These are phyloP conservation scores for Mariannaea elegans DNA, from an alignment of 2,329 filamentous ascomycete species.

Conservation along the genomic window DNA sequence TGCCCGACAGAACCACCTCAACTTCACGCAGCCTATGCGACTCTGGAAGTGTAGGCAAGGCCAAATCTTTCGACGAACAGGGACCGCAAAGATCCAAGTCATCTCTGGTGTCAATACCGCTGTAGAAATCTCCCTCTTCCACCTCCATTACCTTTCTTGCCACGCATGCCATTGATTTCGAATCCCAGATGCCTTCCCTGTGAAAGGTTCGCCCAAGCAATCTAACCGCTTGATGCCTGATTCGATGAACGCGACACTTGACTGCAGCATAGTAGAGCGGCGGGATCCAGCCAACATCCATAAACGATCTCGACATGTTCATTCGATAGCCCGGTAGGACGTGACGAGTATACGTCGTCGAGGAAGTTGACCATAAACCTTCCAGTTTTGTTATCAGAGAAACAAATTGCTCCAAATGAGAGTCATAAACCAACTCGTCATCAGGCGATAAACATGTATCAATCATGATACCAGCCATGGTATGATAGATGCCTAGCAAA, in stretches of 20 bases:
- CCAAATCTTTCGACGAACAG: slow-evolving; percentile 16
- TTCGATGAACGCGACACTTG: slow-evolving; percentile 55
- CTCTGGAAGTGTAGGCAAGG: slow-evolving; percentile 25
- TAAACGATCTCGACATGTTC: slow-evolving; percentile 46
- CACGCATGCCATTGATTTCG: slow-evolving; percentile 41
- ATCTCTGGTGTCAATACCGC: slow-evolving; percentile 17
- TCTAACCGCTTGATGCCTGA: slow-evolving; percentile 50
- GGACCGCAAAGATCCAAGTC: slow-evolving; percentile 22
- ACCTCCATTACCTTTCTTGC: slow-evolving; percentile 49
- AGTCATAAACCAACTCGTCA: slow-evolving; percentile 50
- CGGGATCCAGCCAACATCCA: slow-evolving; percentile 55
- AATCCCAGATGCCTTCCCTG: slow-evolving; percentile 55
- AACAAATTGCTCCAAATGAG: slow-evolving; percentile 44
- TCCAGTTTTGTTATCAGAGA: slow-evolving; percentile 41
- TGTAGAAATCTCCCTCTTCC: slow-evolving; percentile 45
- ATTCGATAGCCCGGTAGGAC: slow-evolving; percentile 21
- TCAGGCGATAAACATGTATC: slow-evolving; percentile 42
- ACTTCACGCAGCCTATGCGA: slow-evolving; percentile 27
- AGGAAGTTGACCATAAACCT: slow-evolving; percentile 20
- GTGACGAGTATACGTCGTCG: slow-evolving; percentile 1
- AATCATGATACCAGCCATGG: slow-evolving; percentile 54
- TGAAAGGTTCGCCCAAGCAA: slow-evolving; percentile 43
- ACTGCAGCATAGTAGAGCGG: slow-evolving; percentile 56
- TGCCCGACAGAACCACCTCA: slow-evolving; percentile 30
- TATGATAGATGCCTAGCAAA: slow-evolving; percentile 51